These are phyloP conservation scores for Fusarium albidum DNA, from an alignment of 2,329 filamentous ascomycete genomes.

Conservation along the genomic window DNA sequence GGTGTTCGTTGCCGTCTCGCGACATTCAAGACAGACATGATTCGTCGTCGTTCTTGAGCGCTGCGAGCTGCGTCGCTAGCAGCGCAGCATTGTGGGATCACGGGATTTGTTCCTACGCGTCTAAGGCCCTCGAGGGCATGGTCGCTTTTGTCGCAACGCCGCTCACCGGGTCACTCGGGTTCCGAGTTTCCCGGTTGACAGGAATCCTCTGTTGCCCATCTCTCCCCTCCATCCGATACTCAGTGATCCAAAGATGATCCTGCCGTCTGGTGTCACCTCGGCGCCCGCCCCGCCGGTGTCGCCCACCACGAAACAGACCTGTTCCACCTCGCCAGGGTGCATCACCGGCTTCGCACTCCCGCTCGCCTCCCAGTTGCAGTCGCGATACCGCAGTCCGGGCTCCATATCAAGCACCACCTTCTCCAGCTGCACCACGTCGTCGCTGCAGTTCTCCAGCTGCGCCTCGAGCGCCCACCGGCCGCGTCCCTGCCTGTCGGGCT, in stretches of 20 bases:
- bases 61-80: neutral
- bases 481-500: conserved; percentile 38
- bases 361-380: conserved; percentile 64
- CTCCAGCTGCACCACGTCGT: conserved; percentile 82
- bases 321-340: conserved; percentile 70
- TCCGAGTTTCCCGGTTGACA: conserved; percentile 85
- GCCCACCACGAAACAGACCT: conserved; percentile 70
- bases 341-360: conserved; percentile 60
- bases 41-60: neutral
- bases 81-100: conserved; percentile 1
- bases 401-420: conserved; percentile 64
- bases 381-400: conserved; percentile 57
- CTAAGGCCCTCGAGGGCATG: conserved; percentile 9
- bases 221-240: conserved; percentile 88
- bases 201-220: conserved; percentile 87
- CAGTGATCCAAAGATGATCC: conserved; percentile 79
- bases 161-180: conserved; percentile 52
- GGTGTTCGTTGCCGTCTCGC: neutral
- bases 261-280: conserved; percentile 61
- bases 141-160: conserved; percentile 14
- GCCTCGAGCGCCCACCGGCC: conserved; percentile 83
- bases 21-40: neutral
- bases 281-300: conserved; percentile 43
- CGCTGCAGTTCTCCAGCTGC: conserved; percentile 93
- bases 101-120: neutral